Evolutionary conservation across 1,284 basidiomycete genomes (phyloP), one percentile per base, ranked within the genome.

Genomic region (Pascua sp.): DNA sequence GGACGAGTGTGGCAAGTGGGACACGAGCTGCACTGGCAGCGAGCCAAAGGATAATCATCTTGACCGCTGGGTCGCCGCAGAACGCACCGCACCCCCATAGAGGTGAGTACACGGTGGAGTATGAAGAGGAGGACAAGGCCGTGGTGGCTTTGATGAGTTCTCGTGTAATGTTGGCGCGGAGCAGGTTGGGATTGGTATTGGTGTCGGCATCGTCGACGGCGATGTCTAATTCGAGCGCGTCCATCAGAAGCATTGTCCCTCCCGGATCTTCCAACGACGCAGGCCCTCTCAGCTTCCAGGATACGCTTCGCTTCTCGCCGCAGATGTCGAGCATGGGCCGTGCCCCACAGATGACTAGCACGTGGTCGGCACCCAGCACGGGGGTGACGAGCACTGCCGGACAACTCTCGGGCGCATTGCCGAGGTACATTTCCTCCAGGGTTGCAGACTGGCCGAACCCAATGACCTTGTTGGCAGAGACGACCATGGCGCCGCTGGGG

Each of bases 71-170:
- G 36, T 51, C 40, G 4, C 50, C 50, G 32, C 50, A 41, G 42
- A 51, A 51, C n/a, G 50, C 50, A 11, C 50, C 50, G 17, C 50
- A 51, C 5, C 50, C 50, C 50, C 50, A 51, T 5, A 38, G 42
- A 11, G 39, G 39, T 10, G 50, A 16, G 5, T 11, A 32, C 7
- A 51, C 42, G 18, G 12, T n/a, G 1, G 10, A 5, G 2, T 10
- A 9, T 3, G 41, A 24, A 36, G n/a, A 15, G 5, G 41, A 24
- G 42, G n/a, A 11, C 9, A 51, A 51, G 12, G 50, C 24, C 12
- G 50, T 18, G 2, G 37, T n/a, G 1, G 42, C 50, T n/a, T 51
- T 51, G 32, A 9, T 24, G 15, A 51, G 15, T 17, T 51, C 50
- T n/a, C 50, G 50, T 11, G 43, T 42, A 11, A 51, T 32, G 36